Percentiles rank a stretch among this genome's conserved stretches.
Conservation (phyloP, 1,139 yeast genomes). For the Suhomyces chickasaworum region DNA sequence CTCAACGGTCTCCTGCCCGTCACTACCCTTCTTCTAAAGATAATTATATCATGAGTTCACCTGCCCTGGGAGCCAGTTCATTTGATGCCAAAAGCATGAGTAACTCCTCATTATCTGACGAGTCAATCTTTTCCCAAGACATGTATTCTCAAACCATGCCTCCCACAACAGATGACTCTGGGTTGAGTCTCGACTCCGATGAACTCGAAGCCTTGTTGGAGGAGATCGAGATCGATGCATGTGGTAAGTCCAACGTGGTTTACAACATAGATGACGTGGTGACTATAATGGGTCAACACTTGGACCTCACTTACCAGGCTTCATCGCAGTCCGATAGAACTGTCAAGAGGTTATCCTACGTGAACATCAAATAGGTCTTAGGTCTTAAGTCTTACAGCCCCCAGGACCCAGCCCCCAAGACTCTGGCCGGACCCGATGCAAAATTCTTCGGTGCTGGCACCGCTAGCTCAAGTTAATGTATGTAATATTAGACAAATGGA, state of each 20-base stretch:
- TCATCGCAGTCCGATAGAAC: slow-evolving; percentile 7
- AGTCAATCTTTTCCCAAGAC: slow-evolving; percentile 26
- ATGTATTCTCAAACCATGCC: slow-evolving; percentile 2
- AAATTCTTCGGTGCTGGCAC: slow-evolving; percentile 1
- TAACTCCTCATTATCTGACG: slow-evolving; percentile 18
- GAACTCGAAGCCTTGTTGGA: slow-evolving; percentile 23
- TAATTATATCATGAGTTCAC: slow-evolving; percentile 8
- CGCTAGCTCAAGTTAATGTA: neutral
- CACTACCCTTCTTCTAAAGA: slow-evolving; percentile 1
- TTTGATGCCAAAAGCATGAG: slow-evolving; percentile 16
- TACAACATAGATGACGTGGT: slow-evolving; percentile 28
- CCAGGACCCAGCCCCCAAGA: too few species aligned
- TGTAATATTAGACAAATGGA: neutral
- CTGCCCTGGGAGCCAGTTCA: slow-evolving; percentile 19
- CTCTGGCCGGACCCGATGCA: neutral
- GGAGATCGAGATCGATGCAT: slow-evolving; percentile 23
- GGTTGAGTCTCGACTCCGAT: slow-evolving; percentile 21
- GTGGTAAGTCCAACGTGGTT: slow-evolving; percentile 20
- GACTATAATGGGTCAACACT: slow-evolving; percentile 23
- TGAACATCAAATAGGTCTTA: neutral
- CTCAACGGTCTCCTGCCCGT: slow-evolving; percentile 17
- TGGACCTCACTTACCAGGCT: slow-evolving; percentile 9
- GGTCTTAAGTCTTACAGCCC: too few species aligned
- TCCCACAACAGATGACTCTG: slow-evolving; percentile 11
- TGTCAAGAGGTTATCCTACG: slow-evolving; percentile 15